Conservation (phyloP, 1,284 basidiomycete genomes). For the Phenoliferia sp. region DNA sequence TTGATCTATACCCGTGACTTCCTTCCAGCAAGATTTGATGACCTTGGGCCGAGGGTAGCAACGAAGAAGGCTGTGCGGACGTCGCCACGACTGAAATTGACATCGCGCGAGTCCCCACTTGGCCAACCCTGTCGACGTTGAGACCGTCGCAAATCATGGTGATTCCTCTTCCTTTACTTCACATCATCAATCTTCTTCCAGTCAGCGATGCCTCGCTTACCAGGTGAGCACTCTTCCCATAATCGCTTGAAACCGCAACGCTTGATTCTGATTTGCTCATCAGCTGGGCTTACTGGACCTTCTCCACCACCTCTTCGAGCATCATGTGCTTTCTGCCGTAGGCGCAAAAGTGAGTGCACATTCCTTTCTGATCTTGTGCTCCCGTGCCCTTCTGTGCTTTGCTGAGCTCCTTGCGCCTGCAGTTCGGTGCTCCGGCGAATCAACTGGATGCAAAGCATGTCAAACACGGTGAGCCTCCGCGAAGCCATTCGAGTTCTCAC, state of each 20-base stretch:
- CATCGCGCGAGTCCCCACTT: neutral
- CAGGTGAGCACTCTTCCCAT: too few relatives aligned
- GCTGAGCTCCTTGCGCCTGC: neutral
- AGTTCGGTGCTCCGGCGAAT: conserved; percentile 2
- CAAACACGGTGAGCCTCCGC: neutral
- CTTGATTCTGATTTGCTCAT: neutral
- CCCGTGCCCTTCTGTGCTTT: too few relatives aligned
- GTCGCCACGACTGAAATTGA: neutral
- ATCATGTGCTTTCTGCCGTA: neutral
- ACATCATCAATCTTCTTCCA: neutral
- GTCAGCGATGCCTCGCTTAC: neutral
- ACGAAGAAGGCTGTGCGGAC: neutral
- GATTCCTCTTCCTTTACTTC: neutral
- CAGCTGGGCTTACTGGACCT: neutral
- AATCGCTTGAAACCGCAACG: neutral
- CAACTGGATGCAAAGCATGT: neutral
- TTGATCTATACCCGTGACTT: neutral
- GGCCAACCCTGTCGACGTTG: neutral
- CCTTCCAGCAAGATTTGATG: too few relatives aligned
- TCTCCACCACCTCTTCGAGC: neutral
- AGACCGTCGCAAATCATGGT: neutral
- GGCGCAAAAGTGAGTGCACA: neutral
- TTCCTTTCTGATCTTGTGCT: neutral
- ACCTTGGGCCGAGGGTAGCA: neutral
- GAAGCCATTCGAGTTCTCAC: neutral